Evolutionary conservation across 352 stramenopile species (phyloP), one percentile per base, ranked within the genome.

Genomic region (Elongisporangium undulatum): DNA sequence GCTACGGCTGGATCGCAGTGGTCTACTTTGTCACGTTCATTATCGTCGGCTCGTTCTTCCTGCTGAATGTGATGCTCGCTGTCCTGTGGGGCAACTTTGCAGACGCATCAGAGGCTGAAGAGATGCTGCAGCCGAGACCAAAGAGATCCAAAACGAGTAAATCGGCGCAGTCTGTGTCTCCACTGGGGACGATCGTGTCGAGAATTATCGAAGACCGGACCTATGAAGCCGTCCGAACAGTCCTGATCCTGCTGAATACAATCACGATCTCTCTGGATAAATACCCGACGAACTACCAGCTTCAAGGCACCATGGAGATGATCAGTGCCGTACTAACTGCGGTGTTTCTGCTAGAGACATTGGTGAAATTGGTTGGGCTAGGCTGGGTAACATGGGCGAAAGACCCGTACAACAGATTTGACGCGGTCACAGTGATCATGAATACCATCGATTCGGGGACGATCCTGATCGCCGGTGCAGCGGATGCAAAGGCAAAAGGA

Each of bases 21-120:
- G 55, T 93, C 13, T 96, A 86, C 63, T 96, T 96, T 45, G 81
- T 89, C 45, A 66, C 80, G 1, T 80, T 96, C 29, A 75, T 96
- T 51, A 63, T 94, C 39, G 63, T 92, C 51, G 90, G 84, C 21
- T 88, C 81, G 20, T 96, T 85, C 62, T 95, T 96, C 59, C 77
- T 94, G 63, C 69, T 96, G 50, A 92, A 96, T 54, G 64, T 96
- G 17, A 78, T 81, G 15, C 72, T 96, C n/a, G 87, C 88, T n/a
- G 88, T 96, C 23, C 83, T 96, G 53, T 94, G 76, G 68, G 73
- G 79, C 20, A 82, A 82, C 56, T 82, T 79, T 53, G 77, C 65
- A 3, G 73, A 82, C 12, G 53, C 64, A 13, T 79, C 70, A 17
- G 65, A 74, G n/a, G 54, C 69, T 20, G 73, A 79, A 57, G 65